Evolutionary conservation across 768 basidiomycete species (phyloP).

Genomic region (Leccinum rimulosum): DNA sequence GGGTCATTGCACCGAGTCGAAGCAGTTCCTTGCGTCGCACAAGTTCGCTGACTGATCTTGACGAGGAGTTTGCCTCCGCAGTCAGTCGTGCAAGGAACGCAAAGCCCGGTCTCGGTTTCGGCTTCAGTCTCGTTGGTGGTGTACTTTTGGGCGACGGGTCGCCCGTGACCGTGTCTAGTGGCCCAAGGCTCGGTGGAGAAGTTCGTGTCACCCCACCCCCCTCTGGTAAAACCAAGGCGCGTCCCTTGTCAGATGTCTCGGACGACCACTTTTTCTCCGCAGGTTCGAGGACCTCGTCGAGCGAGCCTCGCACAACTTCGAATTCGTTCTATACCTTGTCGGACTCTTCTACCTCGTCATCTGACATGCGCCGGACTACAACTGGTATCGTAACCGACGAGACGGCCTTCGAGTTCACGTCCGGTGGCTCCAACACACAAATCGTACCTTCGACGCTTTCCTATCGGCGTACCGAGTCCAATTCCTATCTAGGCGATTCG

Average conservation of each 20-base stretch:
- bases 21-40: constrained; percentile 59
- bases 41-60: constrained; percentile 79
- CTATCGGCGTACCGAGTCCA: constrained; percentile 49
- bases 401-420: constrained; percentile 37
- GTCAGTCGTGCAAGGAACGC: constrained; percentile 41
- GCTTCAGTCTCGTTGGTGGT: constrained; percentile 42
- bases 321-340: constrained; percentile 37
- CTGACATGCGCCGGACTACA: constrained; percentile 27
- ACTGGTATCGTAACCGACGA: constrained; percentile 38
- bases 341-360: constrained; percentile 31
- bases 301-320: constrained; percentile 26
- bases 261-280: constrained; percentile 51
- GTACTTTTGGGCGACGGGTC: constrained; percentile 49
- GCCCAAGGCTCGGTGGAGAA: constrained; percentile 43
- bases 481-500: constrained; percentile 57
- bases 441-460: constrained; percentile 51
- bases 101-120: constrained; percentile 43
- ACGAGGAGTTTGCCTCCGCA: constrained; percentile 50
- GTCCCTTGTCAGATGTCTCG: constrained; percentile 33
- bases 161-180: constrained; percentile 73
- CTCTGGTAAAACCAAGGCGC: constrained; percentile 31
- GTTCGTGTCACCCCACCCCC: constrained; percentile 48
- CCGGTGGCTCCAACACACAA: constrained; percentile 42
- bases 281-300: constrained; percentile 33
- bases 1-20: constrained; percentile 68